Percentiles rank a stretch among this genome's conserved stretches.
phyloP scores from a whole-genome alignment of 1,284 basidiomycete species.

The Clitocybe nebularis region DNA sequence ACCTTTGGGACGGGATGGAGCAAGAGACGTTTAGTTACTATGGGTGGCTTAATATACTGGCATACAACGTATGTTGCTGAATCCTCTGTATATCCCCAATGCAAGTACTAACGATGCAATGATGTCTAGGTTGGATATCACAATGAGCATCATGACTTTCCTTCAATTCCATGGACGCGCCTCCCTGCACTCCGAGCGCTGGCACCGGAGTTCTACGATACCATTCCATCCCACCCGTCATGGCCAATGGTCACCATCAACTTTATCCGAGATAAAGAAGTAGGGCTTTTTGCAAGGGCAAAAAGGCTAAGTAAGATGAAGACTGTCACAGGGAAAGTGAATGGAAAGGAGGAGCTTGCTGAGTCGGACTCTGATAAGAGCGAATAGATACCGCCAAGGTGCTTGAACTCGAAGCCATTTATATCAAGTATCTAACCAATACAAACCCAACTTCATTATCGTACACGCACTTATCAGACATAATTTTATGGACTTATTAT shows the following conservation, averaged over 20 bases:
- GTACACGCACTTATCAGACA: too few species aligned
- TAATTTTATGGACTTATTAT: too few species aligned
- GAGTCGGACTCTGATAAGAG: slow-evolving; percentile 12
- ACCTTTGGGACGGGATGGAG: slow-evolving; percentile 83
- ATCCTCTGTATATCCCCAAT: neutral
- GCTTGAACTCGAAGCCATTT: neutral
- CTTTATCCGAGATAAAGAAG: slow-evolving; percentile 88
- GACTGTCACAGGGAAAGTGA: neutral
- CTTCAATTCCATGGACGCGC: slow-evolving; percentile 94
- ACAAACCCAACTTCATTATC: too few species aligned
- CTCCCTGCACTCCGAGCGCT: slow-evolving; percentile 79
- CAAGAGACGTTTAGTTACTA: slow-evolving; percentile 99
- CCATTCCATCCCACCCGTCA: slow-evolving; percentile 79
- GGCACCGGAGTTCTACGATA: slow-evolving; percentile 92
- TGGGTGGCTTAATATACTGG: slow-evolving; percentile 84
- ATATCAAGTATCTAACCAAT: too few species aligned
- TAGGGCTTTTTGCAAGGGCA: slow-evolving; percentile 67
- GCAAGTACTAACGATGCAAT: neutral
- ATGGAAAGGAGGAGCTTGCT: slow-evolving; percentile 1
- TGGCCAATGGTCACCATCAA: slow-evolving; percentile 95
- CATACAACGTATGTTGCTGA: slow-evolving; percentile 78
- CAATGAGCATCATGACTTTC: slow-evolving; percentile 99
- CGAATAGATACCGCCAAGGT: slow-evolving; percentile 5
- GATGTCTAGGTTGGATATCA: slow-evolving; percentile 86
- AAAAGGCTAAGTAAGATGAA: slow-evolving; percentile 36